A percentile compares a stretch with the other conserved stretches of the same genome.
These are phyloP conservation scores for Scutellaria baicalensis DNA, from an alignment of 257 asterid genomes.

Conservation along the genomic window DNA sequence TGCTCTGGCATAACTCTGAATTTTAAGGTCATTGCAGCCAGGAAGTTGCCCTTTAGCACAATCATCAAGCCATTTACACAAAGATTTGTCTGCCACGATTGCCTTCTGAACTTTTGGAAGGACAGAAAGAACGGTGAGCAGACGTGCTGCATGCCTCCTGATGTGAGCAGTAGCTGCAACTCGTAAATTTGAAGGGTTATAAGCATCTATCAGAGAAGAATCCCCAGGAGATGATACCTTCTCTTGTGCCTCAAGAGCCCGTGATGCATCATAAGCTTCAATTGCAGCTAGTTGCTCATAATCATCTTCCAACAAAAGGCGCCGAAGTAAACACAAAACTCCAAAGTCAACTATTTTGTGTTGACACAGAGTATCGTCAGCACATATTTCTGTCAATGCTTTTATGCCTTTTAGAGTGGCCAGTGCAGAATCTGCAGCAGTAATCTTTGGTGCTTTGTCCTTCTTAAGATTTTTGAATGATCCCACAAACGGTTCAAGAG, in stretches of 20 bases:
- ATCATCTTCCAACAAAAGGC: conserved; percentile 87
- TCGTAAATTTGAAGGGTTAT: conserved; percentile 64
- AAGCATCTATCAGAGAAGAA: conserved; percentile 31
- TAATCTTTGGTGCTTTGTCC: conserved; percentile 57
- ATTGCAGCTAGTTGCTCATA: conserved; percentile 95
- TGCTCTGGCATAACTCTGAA: conserved; percentile 92
- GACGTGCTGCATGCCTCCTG: conserved; percentile 91
- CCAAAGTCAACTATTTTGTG: conserved; percentile 64
- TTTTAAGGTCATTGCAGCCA: conserved; percentile 90
- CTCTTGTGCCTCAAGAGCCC: conserved; percentile 65
- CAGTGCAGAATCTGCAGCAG: conserved; percentile 90
- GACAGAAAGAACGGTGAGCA: conserved; percentile 74
- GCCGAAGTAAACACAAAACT: conserved; percentile 69
- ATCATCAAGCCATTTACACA: conserved; percentile 89
- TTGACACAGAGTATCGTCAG: conserved; percentile 69
- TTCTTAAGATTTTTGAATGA: conserved; percentile 67
- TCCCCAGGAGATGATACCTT: conserved; percentile 44
- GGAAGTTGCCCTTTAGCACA: conserved; percentile 78
- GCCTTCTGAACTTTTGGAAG: conserved; percentile 78
- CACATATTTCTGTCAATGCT: conserved; percentile 83
- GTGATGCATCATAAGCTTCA: conserved; percentile 97
- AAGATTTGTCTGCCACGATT: conserved; percentile 53
- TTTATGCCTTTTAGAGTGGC: conserved; percentile 94
- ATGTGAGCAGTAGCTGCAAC: conserved; percentile 96
- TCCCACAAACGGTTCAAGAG: conserved; percentile 77